These are phyloP conservation scores for Lophium mytilinum DNA, from an alignment of 495 filamentous ascomycete species.

Conservation along the genomic window DNA sequence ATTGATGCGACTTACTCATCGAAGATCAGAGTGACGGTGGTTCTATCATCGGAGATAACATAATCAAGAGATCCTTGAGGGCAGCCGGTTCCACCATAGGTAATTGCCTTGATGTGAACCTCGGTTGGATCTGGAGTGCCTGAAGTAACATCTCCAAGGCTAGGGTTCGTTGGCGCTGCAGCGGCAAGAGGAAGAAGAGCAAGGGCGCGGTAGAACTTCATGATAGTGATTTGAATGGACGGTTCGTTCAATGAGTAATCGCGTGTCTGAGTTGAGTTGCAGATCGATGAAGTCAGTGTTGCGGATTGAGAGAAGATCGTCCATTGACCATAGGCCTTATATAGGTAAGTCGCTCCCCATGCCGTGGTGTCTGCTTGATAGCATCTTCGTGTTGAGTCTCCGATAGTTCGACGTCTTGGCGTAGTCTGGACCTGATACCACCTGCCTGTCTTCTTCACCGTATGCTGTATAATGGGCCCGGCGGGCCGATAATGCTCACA, in stretches of 20 bases:
- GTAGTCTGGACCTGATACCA: conserved; percentile 13
- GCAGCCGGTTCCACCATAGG: conserved; percentile 50
- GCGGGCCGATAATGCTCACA: conserved; percentile 21
- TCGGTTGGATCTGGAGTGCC: conserved; percentile 1
- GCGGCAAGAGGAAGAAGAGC: conserved; percentile 18
- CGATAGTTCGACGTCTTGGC: conserved; percentile 8
- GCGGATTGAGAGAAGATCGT: not conserved
- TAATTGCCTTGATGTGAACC: conserved; percentile 33
- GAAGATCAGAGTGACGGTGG: conserved; percentile 43
- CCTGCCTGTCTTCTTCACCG: conserved; percentile 11
- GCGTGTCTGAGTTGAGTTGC: conserved; percentile 5
- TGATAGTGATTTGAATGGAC: conserved; percentile 2
- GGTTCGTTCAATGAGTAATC: not conserved
- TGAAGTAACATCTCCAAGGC: conserved; percentile 12
- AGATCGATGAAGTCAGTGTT: conserved; percentile 17
- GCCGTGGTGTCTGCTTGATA: no score
- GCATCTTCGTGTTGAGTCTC: not conserved
- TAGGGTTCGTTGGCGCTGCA: conserved; percentile 6
- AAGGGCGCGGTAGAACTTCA: conserved; percentile 23
- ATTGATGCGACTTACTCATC: conserved; percentile 40
- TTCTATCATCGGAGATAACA: conserved; percentile 44
- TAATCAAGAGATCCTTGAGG: conserved; percentile 44
- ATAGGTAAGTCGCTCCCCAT: not conserved
- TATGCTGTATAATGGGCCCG: conserved; percentile 24
- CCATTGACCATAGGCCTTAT: not conserved